These are phyloP conservation scores for Ensete ventricosum DNA, from an alignment of 176 grass and related monocot genomes.

Conservation along the genomic window DNA sequence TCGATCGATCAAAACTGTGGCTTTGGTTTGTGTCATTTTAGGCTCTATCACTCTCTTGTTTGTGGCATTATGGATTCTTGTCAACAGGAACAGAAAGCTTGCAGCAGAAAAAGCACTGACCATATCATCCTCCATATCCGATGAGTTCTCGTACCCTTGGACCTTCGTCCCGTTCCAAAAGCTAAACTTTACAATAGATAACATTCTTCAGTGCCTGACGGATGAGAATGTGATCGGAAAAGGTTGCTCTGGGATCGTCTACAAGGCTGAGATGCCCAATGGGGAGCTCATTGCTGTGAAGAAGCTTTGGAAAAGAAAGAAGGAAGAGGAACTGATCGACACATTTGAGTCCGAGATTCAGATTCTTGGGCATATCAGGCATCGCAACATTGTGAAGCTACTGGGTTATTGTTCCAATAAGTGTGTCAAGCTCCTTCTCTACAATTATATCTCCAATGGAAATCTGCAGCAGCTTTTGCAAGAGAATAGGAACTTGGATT, in stretches of 20 bases:
- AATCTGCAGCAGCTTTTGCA: constrained; percentile 76
- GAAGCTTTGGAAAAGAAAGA: constrained; percentile 84
- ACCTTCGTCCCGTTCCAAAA: constrained; percentile 79
- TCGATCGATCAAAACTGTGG: constrained; percentile 42
- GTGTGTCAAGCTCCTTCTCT: constrained; percentile 77
- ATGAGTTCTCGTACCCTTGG: constrained; percentile 96
- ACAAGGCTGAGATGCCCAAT: constrained; percentile 82
- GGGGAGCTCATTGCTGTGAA: constrained; percentile 82
- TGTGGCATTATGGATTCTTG: constrained; percentile 51
- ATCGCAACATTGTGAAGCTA: constrained; percentile 93
- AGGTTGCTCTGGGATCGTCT: constrained; percentile 90
- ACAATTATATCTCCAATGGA: constrained; percentile 96
- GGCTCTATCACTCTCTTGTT: constrained; percentile 43
- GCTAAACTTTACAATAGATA: constrained; percentile 59
- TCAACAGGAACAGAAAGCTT: constrained; percentile 52
- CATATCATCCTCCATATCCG: constrained; percentile 25
- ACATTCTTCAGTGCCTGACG: constrained; percentile 63
- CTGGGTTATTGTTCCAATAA: constrained; percentile 92
- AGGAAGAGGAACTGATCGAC: constrained; percentile 51
- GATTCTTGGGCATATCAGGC: constrained; percentile 89
- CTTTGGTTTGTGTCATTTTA: constrained; percentile 53
- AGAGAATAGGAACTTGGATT: constrained; percentile 71
- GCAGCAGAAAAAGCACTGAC: constrained; percentile 29
- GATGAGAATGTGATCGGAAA: constrained; percentile 93
- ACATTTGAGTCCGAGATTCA: constrained; percentile 74